Percentiles rank a stretch among this genome's conserved stretches.
Evolutionary conservation across 345 rosid genomes (phyloP).

Genomic region (Kandelia obovata): DNA sequence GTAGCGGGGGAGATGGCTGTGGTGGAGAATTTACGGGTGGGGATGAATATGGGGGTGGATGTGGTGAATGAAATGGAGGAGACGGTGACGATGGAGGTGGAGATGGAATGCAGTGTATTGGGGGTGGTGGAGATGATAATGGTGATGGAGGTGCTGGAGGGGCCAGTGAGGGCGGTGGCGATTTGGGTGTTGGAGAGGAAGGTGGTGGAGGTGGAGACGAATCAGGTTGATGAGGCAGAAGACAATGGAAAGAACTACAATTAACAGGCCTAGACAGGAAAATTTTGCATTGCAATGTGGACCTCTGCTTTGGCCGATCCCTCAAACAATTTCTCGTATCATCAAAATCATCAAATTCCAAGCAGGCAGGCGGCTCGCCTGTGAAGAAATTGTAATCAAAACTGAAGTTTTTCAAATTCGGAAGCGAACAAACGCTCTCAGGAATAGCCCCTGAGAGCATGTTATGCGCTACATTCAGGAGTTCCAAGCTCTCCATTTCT

Average conservation of each 20-base stretch:
- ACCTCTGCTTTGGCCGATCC: conserved; percentile 44
- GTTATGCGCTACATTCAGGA: conserved; percentile 56
- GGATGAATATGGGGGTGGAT: conserved; percentile 9
- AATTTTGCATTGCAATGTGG: conserved; percentile 53
- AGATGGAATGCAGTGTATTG: not conserved
- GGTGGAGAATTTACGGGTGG: conserved; percentile 20
- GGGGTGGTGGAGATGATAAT: conserved; percentile 8
- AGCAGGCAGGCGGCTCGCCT: conserved; percentile 44
- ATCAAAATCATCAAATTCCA: conserved; percentile 30
- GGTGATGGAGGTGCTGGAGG: conserved; percentile 17
- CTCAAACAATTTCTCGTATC: conserved; percentile 55
- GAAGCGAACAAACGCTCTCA: conserved; percentile 45
- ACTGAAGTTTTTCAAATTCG: conserved; percentile 53
- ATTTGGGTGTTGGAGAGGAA: conserved; percentile 18
- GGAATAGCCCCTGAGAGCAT: conserved; percentile 59
- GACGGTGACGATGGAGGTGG: conserved; percentile 13
- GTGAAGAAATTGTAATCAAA: conserved; percentile 55
- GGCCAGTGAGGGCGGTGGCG: conserved; percentile 9
- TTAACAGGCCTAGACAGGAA: conserved; percentile 45
- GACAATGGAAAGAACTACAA: conserved; percentile 46
- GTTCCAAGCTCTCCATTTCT: conserved; percentile 48
- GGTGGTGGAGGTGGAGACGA: conserved; percentile 4
- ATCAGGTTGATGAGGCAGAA: conserved; percentile 19
- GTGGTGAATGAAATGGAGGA: conserved; percentile 18
- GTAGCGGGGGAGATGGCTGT: conserved; percentile 12